A percentile compares a stretch with the other conserved stretches of the same genome.
These are phyloP conservation scores for Tuber brumale DNA, from an alignment of 495 filamentous ascomycete genomes.

Conservation along the genomic window DNA sequence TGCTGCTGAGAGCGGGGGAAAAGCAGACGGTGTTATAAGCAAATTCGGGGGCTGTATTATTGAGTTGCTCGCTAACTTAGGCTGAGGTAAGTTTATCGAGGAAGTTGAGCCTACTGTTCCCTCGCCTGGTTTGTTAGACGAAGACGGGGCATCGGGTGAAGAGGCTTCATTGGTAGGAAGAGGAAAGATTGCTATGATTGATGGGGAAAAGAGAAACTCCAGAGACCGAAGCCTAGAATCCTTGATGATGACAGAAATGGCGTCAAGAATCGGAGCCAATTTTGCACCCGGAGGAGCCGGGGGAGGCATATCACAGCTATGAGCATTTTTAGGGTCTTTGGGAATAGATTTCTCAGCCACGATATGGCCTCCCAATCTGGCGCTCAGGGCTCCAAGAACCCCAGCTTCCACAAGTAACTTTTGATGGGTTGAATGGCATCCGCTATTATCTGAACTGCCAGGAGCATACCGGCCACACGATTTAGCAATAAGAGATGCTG, in stretches of 20 bases:
- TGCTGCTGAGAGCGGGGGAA: conserved; percentile 44
- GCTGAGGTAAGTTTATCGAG: conserved; percentile 42
- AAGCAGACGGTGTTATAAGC: conserved; percentile 43
- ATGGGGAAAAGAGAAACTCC: conserved; percentile 69
- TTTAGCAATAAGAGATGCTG: conserved; percentile 61
- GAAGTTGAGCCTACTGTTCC: conserved; percentile 33
- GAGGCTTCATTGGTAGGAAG: conserved; percentile 44
- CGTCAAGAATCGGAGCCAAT: conserved; percentile 68
- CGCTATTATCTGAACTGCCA: conserved; percentile 8
- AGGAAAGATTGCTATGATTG: conserved; percentile 67
- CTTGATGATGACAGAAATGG: conserved; percentile 69
- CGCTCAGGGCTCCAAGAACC: conserved; percentile 72
- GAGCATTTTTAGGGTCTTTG: conserved; percentile 43
- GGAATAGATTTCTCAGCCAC: conserved; percentile 42
- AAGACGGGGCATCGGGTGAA: conserved; percentile 57
- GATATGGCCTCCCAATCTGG: conserved; percentile 64
- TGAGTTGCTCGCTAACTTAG: conserved; percentile 32
- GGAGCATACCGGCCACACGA: conserved; percentile 35
- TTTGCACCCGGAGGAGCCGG: conserved; percentile 56
- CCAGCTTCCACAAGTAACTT: conserved; percentile 60
- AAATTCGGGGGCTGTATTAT: conserved; percentile 40
- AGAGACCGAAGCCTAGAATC: conserved; percentile 71
- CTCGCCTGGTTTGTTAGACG: conserved; percentile 44
- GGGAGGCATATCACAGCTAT: conserved; percentile 46
- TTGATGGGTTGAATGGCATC: conserved; percentile 57